Conservation (phyloP, 305 asterid species). For the Solanum hybrid region DNA sequence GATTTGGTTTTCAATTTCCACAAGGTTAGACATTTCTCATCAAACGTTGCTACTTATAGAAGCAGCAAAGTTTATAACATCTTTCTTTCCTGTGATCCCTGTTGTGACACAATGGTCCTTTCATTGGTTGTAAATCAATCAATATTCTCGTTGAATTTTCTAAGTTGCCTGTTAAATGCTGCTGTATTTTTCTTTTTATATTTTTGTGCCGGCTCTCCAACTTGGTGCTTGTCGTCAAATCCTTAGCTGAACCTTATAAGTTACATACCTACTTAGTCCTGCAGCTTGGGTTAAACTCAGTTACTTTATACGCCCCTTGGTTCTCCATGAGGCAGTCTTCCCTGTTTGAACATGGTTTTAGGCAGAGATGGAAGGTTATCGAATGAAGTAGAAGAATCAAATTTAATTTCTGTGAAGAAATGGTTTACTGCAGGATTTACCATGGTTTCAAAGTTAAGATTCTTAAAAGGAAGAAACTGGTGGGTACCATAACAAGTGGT, state of each 20-base stretch:
- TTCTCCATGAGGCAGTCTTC: not conserved
- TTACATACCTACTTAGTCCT: not conserved
- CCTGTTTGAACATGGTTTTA: not conserved
- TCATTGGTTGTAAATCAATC: not conserved
- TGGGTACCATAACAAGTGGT: not conserved
- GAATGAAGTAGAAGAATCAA: not conserved
- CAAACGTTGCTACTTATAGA: not conserved
- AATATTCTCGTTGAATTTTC: not conserved
- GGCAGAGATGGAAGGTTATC: not conserved
- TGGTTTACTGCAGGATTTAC: not conserved
- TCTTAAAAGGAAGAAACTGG: not conserved
- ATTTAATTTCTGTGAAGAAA: not conserved
- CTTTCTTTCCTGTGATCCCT: not conserved
- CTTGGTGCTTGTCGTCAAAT: not conserved
- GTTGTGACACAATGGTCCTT: not conserved
- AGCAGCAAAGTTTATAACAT: not conserved
- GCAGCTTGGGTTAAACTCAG: not conserved
- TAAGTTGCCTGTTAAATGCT: not conserved
- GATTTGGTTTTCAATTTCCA: slow-evolving; percentile 96
- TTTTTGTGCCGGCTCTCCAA: not conserved
- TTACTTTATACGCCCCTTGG: not conserved
- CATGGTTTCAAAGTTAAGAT: not conserved
- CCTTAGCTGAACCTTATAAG: not conserved
- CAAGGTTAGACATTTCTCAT: slow-evolving; percentile 51
- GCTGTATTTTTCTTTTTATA: not conserved